Evolutionary conservation across 176 grass and related monocot genomes (phyloP).

Genomic region (Musa itinerans): DNA sequence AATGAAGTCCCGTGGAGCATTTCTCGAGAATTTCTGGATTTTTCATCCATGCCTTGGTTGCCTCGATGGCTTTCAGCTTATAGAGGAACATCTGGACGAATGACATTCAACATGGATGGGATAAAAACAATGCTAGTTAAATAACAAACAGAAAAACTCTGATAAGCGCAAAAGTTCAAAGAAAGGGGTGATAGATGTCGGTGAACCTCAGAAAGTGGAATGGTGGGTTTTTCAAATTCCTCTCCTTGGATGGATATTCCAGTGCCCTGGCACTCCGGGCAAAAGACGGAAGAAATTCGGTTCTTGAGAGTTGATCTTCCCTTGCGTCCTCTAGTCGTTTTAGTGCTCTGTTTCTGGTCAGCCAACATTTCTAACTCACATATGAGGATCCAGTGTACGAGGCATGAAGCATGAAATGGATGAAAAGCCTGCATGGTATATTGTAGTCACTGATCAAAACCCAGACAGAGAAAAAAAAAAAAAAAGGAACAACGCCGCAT

Average conservation of each 20-base stretch:
- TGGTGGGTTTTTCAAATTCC: conserved; percentile 79
- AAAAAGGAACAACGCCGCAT: not conserved
- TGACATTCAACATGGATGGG: not conserved
- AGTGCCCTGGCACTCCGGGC: conserved; percentile 93
- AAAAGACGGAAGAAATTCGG: conserved; percentile 54
- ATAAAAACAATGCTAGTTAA: not conserved
- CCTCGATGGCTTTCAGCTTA: conserved; percentile 92
- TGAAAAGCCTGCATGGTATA: conserved; percentile 37
- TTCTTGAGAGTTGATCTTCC: conserved; percentile 48
- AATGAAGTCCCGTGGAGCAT: conserved; percentile 90
- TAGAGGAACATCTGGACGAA: conserved; percentile 70
- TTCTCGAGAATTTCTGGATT: conserved; percentile 70
- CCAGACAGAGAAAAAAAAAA: too few relatives aligned
- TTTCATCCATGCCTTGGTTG: conserved; percentile 95
- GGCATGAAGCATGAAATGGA: conserved; percentile 77
- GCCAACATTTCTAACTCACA: conserved; percentile 62
- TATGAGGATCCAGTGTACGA: conserved; percentile 85
- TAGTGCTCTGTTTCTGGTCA: conserved; percentile 37
- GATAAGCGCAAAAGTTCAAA: not conserved
- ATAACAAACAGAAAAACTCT: not conserved
- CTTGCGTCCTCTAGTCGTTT: conserved; percentile 77
- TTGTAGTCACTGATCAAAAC: not conserved
- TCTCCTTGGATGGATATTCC: conserved; percentile 57
- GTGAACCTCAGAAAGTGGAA: conserved; percentile 76
- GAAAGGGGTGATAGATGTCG: not conserved